phyloP scores from a whole-genome alignment of 352 stramenopile species.

The Globisporangium middletonii region DNA sequence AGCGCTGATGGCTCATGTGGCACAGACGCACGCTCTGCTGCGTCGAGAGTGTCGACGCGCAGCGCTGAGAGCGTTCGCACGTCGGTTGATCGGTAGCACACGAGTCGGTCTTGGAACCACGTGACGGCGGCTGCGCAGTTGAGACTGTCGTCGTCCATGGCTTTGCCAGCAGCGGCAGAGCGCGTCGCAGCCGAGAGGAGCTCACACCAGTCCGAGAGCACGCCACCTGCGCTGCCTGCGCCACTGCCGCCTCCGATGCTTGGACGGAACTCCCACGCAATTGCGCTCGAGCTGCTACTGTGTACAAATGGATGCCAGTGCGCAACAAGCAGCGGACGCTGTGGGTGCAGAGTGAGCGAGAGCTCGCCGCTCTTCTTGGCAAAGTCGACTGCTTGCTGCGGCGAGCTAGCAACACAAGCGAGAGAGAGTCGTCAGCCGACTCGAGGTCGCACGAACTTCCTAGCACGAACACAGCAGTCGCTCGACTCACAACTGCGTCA shows the following conservation, averaged over 20 bases:
- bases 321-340: conserved; percentile 32
- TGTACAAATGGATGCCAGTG: conserved; percentile 31
- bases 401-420: conserved; percentile 16
- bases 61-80: conserved; percentile 10
- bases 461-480: background rate
- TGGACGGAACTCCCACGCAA: conserved; percentile 13
- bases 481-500: conserved; percentile 23
- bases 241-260: conserved; percentile 21
- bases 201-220: conserved; percentile 15
- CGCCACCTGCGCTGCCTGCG: conserved; percentile 17
- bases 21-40: background rate
- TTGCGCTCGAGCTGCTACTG: conserved; percentile 9
- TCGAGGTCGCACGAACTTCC: background rate
- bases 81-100: conserved; percentile 10
- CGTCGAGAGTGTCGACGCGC: conserved; percentile 2
- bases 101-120: conserved; percentile 8
- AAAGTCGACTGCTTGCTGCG: conserved; percentile 44
- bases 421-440: background rate
- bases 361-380: conserved; percentile 41
- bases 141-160: conserved; percentile 3
- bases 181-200: conserved; percentile 3
- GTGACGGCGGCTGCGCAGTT: conserved; percentile 5
- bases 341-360: conserved; percentile 32
- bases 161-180: background rate
- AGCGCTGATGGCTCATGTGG: conserved; percentile 8